Evolutionary conservation across 108 stramenopile species (phyloP).

Genomic region (Pseudonitzschia multiseries): DNA sequence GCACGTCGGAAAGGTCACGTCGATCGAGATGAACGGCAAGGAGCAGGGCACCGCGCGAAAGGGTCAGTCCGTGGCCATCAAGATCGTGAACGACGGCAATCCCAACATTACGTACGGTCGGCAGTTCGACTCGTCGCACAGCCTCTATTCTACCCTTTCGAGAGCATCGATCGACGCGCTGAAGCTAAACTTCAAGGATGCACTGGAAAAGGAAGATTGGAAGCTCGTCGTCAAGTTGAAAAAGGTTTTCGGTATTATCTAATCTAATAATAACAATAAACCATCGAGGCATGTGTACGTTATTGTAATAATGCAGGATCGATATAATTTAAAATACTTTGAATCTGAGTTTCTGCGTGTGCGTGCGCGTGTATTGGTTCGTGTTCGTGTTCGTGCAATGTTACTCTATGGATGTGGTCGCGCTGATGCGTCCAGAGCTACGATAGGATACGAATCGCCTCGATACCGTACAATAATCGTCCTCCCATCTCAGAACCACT

Average conservation of each 20-base stretch:
- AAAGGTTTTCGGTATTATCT: constrained; percentile 93
- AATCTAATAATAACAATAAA: no score
- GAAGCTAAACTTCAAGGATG: constrained; percentile 97
- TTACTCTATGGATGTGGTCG: no score
- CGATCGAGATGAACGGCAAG: constrained; percentile 92
- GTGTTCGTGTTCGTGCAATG: no score
- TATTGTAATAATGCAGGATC: no score
- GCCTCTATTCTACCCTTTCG: constrained; percentile 89
- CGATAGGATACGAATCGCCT: no score
- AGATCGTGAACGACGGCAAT: constrained; percentile 91
- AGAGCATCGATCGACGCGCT: constrained; percentile 97
- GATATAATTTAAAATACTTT: no score
- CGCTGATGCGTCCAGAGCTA: no score
- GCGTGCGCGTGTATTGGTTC: no score
- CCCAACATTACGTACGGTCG: constrained; percentile 97
- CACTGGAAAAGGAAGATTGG: constrained; percentile 96
- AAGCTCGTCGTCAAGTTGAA: constrained; percentile 96
- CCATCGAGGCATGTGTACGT: no score
- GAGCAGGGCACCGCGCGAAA: constrained; percentile 90
- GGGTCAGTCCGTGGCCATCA: constrained; percentile 88
- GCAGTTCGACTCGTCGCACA: constrained; percentile 94
- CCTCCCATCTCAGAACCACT: constrained; percentile 48
- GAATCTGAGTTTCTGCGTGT: no score
- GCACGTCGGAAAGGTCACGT: constrained; percentile 91
- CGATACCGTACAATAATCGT: no score